Base-by-base conservation (phyloP, 2,329 filamentous ascomycete genomes). In the Akanthomyces uredinophilus region DNA sequence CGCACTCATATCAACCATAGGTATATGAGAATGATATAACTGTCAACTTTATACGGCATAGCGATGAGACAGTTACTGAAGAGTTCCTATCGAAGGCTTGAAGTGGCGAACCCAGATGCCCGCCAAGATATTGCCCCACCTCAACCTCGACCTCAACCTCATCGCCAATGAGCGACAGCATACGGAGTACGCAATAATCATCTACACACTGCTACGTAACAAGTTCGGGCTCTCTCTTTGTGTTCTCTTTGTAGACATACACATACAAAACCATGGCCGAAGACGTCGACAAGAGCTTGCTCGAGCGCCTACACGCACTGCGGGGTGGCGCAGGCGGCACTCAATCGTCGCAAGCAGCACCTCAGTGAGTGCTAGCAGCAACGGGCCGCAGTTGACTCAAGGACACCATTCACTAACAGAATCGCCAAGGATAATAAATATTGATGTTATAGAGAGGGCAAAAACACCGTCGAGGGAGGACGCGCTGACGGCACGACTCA, bases 241-340 rank as follows among this genome's bases (percentile, higher is more conserved):
- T 16, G 8, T 16, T 8, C 35, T 20, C 32, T 10, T 27, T 11
- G 4, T 29, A 49, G 6, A 43, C 10, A 20, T 32, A 11, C 5
- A 6, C 7, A 39, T 39, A 16, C 3, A 58, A 35, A 5, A 43
- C 24, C 35, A 77, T 77, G 75, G 68, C 72, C 7, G 68, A 73
- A 63, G 70, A 73, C 39, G 60, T 75, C 35, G 82, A 84, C 66
- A 77, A 74, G 64, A 78, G 78, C 22, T 73, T 86, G 27, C 72
- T 85, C 24, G 79, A 82, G 62, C 79, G 83, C 35, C 75, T 86
- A 35, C 83, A 83, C 57, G 83, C 83, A 11, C 73, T 86, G 43
- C 71, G 74, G 53, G 74, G 73, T 67, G 78, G 79, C 70, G 68
- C 72, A 64, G 66, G 79, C 58, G 70, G 68, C 35, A 67, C 76